These are phyloP conservation scores for Discostella stelligera DNA, from an alignment of 352 stramenopile genomes.

Conservation along the genomic window DNA sequence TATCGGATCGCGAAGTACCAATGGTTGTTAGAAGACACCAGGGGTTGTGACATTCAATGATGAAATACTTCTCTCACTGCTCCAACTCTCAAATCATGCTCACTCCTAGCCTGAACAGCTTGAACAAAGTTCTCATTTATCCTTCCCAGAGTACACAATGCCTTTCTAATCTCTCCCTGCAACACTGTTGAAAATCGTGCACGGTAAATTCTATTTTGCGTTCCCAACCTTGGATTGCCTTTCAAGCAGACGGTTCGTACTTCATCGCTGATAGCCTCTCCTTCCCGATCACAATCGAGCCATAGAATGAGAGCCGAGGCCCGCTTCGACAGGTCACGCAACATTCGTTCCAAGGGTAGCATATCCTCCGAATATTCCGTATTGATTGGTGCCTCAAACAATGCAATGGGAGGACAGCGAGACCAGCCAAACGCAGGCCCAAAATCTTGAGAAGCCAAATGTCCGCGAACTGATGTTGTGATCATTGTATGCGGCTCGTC, in stretches of 20 bases:
- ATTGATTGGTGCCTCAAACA: constrained; percentile 88
- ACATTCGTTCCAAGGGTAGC: constrained; percentile 69
- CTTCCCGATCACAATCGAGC: constrained; percentile 99
- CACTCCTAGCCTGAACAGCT: constrained; percentile 82
- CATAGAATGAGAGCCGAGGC: constrained; percentile 85
- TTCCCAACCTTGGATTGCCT: constrained; percentile 57
- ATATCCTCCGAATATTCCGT: constrained; percentile 72
- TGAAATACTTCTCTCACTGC: constrained; percentile 36
- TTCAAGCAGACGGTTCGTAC: constrained; percentile 76
- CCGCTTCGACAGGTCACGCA: constrained; percentile 47
- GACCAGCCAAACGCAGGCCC: constrained; percentile 90
- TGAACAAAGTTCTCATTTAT: constrained; percentile 84
- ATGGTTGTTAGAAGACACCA: not conserved
- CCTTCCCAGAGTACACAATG: constrained; percentile 74
- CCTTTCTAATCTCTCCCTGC: constrained; percentile 80
- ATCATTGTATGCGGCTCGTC: constrained; percentile 76
- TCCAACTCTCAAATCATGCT: constrained; percentile 85
- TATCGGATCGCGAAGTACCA: not conserved
- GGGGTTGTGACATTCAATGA: not conserved
- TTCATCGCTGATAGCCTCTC: constrained; percentile 99
- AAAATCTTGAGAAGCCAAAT: constrained; percentile 98
- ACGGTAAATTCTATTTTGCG: constrained; percentile 71
- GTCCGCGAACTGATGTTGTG: constrained; percentile 94
- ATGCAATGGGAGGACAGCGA: constrained; percentile 89
- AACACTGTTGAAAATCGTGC: constrained; percentile 86